Conservation (phyloP, 139 green algal genomes). For the Closterium sp. region DNA sequence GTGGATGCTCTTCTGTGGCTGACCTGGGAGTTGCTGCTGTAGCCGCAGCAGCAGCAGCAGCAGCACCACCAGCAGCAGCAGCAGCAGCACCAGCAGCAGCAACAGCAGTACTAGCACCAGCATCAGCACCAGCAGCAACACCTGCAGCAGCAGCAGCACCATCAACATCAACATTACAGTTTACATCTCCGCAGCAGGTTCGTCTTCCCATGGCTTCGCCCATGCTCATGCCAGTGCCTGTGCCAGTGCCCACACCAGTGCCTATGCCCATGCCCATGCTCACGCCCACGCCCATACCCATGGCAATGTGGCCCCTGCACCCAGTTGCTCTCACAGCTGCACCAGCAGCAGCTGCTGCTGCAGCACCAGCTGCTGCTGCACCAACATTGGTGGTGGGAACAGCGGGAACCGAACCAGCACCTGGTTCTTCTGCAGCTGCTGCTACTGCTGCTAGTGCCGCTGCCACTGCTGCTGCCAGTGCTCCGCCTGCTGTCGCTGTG, state of each 20-base stretch:
- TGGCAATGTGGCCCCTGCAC: too few relatives aligned
- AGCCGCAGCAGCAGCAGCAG: not conserved
- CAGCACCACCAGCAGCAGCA: not conserved
- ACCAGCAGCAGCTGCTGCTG: not conserved
- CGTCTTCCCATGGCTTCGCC: too few relatives aligned
- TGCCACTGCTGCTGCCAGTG: not conserved
- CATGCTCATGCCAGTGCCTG: too few relatives aligned
- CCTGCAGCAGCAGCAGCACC: not conserved
- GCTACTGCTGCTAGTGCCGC: not conserved
- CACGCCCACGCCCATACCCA: too few relatives aligned
- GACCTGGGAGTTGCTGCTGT: too few relatives aligned
- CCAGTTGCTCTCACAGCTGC: too few relatives aligned
- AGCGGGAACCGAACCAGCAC: not conserved
- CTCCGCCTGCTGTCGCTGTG: not conserved
- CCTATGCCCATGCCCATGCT: too few relatives aligned
- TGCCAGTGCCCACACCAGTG: too few relatives aligned
- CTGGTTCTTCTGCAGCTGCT: not conserved
- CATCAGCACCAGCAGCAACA: not conserved
- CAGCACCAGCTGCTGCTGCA: not conserved
- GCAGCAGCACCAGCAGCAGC: not conserved
- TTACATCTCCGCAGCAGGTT: too few relatives aligned
- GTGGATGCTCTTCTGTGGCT: too few relatives aligned
- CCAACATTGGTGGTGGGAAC: not conserved
- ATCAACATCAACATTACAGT: not conserved
- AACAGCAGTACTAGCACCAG: not conserved